Evolutionary conservation across 495 filamentous ascomycete species (phyloP).

Genomic region (Darksidea phi): DNA sequence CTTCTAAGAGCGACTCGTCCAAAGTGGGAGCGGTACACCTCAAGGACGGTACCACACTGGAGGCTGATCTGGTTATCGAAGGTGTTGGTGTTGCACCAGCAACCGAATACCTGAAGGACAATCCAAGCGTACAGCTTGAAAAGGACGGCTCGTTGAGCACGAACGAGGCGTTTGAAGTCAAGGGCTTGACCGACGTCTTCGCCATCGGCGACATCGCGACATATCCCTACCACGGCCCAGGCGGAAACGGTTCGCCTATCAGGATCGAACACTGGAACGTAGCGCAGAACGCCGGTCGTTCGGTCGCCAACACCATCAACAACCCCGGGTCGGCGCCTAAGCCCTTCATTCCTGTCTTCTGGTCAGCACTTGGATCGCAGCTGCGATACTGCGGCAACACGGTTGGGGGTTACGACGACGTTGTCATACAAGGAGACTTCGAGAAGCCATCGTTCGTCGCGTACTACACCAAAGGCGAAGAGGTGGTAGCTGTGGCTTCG

Average conservation of each 20-base stretch:
- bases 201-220: slow-evolving; percentile 96
- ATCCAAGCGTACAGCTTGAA: slow-evolving; percentile 62
- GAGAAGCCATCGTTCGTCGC: slow-evolving; percentile 83
- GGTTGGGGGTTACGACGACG: slow-evolving; percentile 73
- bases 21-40: slow-evolving; percentile 77
- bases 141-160: slow-evolving; percentile 78
- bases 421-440: slow-evolving; percentile 72
- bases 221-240: slow-evolving; percentile 89
- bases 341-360: slow-evolving; percentile 89
- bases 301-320: slow-evolving; percentile 71
- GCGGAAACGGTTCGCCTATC: slow-evolving; percentile 63
- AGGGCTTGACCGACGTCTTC: slow-evolving; percentile 74
- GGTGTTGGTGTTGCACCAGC: slow-evolving; percentile 86
- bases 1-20: slow-evolving; percentile 60
- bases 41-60: slow-evolving; percentile 81
- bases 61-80: slow-evolving; percentile 85
- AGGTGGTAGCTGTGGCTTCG: slow-evolving; percentile 84
- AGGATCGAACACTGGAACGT: slow-evolving; percentile 99
- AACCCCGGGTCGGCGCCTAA: slow-evolving; percentile 60
- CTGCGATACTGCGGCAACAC: slow-evolving; percentile 91
- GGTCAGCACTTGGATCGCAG: slow-evolving; percentile 87
- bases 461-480: slow-evolving; percentile 83
- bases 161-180: slow-evolving; percentile 72
- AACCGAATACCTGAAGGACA: slow-evolving; percentile 80
- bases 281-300: slow-evolving; percentile 84